These are phyloP conservation scores for Terana coerulea DNA, from an alignment of 768 basidiomycete genomes.

Conservation along the genomic window DNA sequence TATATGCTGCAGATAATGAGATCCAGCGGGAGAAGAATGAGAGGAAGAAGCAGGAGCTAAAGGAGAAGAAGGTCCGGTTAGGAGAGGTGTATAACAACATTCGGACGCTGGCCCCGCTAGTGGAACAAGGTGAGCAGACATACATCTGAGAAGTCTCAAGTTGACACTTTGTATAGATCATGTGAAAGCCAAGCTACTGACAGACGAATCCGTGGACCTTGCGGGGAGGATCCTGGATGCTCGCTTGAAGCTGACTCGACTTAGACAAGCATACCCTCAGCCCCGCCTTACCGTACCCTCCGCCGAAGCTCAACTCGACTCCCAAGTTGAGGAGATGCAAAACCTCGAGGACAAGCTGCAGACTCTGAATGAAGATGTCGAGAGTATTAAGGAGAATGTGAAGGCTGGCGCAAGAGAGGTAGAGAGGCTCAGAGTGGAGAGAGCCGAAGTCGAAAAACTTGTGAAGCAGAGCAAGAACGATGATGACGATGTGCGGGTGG, in stretches of 20 bases:
- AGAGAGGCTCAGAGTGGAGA: constrained; percentile 54
- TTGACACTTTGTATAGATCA: constrained; percentile 45
- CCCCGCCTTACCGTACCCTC: constrained; percentile 75
- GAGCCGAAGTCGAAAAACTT: constrained; percentile 68
- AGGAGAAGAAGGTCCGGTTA: constrained; percentile 59
- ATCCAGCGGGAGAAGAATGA: constrained; percentile 56
- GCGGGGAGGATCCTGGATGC: constrained; percentile 81
- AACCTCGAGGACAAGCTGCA: constrained; percentile 64
- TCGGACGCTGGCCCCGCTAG: constrained; percentile 56
- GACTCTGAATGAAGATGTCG: constrained; percentile 44
- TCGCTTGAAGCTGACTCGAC: constrained; percentile 71
- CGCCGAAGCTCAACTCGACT: constrained; percentile 69
- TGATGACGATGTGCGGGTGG: constrained; percentile 57
- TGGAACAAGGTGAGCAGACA: constrained; percentile 54
- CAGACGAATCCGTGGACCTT: constrained; percentile 52
- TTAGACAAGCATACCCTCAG: constrained; percentile 76
- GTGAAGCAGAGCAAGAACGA: constrained; percentile 51
- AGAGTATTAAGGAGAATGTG: constrained; percentile 54
- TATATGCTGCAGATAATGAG: constrained; percentile 79
- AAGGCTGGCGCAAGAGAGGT: constrained; percentile 53
- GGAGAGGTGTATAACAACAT: constrained; percentile 62
- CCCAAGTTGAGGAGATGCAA: constrained; percentile 80
- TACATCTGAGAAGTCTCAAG: background rate
- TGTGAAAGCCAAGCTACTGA: constrained; percentile 46
- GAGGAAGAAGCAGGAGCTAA: constrained; percentile 66